Evolutionary conservation across 148 eudicot species (phyloP), one percentile per base, ranked within the genome.

Genomic region (Rhododendron henanense): DNA sequence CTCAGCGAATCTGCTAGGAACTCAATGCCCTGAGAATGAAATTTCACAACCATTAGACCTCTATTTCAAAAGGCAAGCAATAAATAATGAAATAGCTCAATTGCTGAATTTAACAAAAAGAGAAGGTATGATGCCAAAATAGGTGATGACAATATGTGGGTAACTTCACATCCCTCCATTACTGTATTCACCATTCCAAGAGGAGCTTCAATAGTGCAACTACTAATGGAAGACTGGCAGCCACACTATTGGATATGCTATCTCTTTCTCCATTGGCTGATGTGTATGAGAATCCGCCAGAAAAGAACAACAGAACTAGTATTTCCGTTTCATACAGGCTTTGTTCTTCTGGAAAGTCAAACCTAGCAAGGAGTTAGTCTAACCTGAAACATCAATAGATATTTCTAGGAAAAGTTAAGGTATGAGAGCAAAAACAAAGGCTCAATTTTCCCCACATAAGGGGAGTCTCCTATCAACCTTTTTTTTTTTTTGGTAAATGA

Each of bases 21-120:
- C 65, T 79, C 48, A 81, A 81, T 84, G 31, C 63, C 90, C 91
- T 89, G 86, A 75, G 88, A 83, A 50, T 57, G 69, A 81, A 87
- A 84, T 50, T 61, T 10, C 10, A 79, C 55, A 39, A 19, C 21
- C 45, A 85, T 85, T 25, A 76, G n/a, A 85, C 41, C 39, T 73
- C 47, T 13, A 61, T 37, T 33, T 53, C 47, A 35, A 44, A 83
- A 31, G 21, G 10, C 23, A 9, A 18, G 19, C 1, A 31, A 9
- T 55, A 44, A 55, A 39, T 69, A 47, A n/a, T 67, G 5, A 67
- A 15, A 83, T 37, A 71, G 79, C 15, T 5, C 13, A 9, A 45
- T 6, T 65, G 37, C 37, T 13, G 76, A 45, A 28, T 28, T 28
- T 14, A 73, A 48, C 18, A 10, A 21, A 45, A 13, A 74, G 10